Evolutionary conservation across 148 eudicot species (phyloP).

Genomic region (Suaeda aralocaspica): DNA sequence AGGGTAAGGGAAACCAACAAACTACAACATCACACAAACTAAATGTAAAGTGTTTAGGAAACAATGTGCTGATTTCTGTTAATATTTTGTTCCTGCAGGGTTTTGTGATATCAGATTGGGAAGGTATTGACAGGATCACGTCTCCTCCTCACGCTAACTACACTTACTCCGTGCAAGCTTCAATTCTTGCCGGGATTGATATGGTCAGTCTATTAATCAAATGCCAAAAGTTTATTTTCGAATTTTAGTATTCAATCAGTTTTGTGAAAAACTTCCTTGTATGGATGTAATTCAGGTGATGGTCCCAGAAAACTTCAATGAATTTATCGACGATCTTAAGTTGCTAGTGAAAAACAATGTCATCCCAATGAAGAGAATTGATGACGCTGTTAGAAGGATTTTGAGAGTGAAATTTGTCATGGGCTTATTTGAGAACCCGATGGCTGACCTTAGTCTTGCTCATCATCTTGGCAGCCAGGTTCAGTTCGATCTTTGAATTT

Average conservation of each 20-base stretch:
- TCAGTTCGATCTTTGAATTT: background rate
- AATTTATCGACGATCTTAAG: constrained; percentile 47
- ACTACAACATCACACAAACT: background rate
- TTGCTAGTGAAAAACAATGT: constrained; percentile 37
- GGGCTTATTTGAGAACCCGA: constrained; percentile 59
- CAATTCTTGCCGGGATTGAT: constrained; percentile 56
- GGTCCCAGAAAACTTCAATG: constrained; percentile 44
- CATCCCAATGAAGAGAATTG: constrained; percentile 54
- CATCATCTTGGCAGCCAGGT: constrained; percentile 49
- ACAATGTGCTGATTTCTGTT: background rate
- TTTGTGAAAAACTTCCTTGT: background rate
- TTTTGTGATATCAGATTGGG: constrained; percentile 67
- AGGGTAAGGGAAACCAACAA: constrained; percentile 21
- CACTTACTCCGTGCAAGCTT: constrained; percentile 53
- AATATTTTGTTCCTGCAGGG: constrained; percentile 32
- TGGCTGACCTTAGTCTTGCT: constrained; percentile 50
- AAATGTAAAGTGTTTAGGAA: background rate
- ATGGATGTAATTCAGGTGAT: constrained; percentile 33
- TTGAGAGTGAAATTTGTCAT: constrained; percentile 57
- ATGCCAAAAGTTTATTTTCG: too few relatives aligned
- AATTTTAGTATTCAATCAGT: too few relatives aligned
- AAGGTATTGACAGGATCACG: constrained; percentile 64
- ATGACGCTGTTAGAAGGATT: constrained; percentile 58
- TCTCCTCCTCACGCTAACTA: constrained; percentile 63
- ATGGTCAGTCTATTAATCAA: constrained; percentile 35